Conservation (phyloP, 2,329 filamentous ascomycete species). For the Ophiostoma perfectum region DNA sequence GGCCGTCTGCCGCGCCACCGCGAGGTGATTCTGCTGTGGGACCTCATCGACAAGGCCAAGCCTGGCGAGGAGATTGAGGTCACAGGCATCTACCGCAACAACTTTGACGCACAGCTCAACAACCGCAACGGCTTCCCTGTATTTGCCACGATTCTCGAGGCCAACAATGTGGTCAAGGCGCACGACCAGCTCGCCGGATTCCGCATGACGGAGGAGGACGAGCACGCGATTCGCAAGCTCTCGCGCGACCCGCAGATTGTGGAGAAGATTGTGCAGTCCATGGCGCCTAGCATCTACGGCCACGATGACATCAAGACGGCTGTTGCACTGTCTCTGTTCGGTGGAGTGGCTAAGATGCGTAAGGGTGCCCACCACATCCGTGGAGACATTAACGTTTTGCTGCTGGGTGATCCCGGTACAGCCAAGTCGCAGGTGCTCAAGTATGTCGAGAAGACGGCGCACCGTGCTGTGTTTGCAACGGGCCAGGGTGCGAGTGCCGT, state of each 20-base stretch:
- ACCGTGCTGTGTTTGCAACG: slow-evolving; percentile 93
- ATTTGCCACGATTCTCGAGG: slow-evolving; percentile 94
- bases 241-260: slow-evolving; percentile 85
- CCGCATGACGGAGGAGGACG: slow-evolving; percentile 89
- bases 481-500: slow-evolving; percentile 96
- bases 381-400: slow-evolving; percentile 95
- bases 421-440: slow-evolving; percentile 97
- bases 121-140: slow-evolving; percentile 98
- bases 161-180: slow-evolving; percentile 93
- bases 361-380: slow-evolving; percentile 84
- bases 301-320: slow-evolving; percentile 97
- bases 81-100: slow-evolving; percentile 95
- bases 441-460: slow-evolving; percentile 95
- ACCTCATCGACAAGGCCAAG: slow-evolving; percentile 93
- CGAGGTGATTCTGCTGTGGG: slow-evolving; percentile 93
- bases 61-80: slow-evolving; percentile 97
- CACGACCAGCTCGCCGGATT: slow-evolving; percentile 98
- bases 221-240: slow-evolving; percentile 82
- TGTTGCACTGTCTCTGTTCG: slow-evolving; percentile 87
- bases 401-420: slow-evolving; percentile 94
- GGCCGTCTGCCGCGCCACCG: slow-evolving; percentile 88
- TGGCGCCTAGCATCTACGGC: slow-evolving; percentile 95
- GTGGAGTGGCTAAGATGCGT: slow-evolving; percentile 87
- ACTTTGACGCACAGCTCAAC: slow-evolving; percentile 95
- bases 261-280: slow-evolving; percentile 86